Percentiles rank a stretch among this genome's conserved stretches.
phyloP scores from a whole-genome alignment of 495 filamentous ascomycete genomes.

The Neurospora tetrasperma region DNA sequence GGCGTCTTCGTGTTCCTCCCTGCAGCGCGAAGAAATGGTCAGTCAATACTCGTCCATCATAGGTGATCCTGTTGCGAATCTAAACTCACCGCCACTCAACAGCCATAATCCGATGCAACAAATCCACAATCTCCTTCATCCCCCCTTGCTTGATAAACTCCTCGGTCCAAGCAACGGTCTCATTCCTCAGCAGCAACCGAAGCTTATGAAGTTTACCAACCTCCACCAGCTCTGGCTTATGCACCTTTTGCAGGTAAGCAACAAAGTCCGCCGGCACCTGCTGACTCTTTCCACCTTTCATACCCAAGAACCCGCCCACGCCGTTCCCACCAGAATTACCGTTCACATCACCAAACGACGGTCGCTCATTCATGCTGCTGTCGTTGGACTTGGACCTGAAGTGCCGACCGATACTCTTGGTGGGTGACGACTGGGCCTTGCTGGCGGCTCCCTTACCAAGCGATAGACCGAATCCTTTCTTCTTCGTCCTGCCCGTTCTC shows the following conservation, averaged over 20 bases:
- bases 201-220: constrained; percentile 93
- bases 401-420: constrained; percentile 43
- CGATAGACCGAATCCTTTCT: constrained; percentile 67
- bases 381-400: constrained; percentile 43
- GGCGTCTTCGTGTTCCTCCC: constrained; percentile 93
- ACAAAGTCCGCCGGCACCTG: constrained; percentile 70
- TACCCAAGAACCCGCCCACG: neutral
- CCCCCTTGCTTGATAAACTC: constrained; percentile 79
- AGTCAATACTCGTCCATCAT: neutral
- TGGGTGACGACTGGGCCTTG: constrained; percentile 33
- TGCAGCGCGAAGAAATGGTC: constrained; percentile 19
- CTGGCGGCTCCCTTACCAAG: constrained; percentile 44
- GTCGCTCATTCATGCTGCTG: constrained; percentile 34
- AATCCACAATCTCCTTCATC: constrained; percentile 79
- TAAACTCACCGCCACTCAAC: constrained; percentile 82
- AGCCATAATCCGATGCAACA: constrained; percentile 82
- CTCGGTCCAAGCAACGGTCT: constrained; percentile 91
- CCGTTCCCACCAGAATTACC: neutral
- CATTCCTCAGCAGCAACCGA: constrained; percentile 79
- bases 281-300: constrained; percentile 34
- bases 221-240: constrained; percentile 71
- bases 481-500: constrained; percentile 37
- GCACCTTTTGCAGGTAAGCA: constrained; percentile 63
- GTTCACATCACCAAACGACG: constrained; percentile 26
- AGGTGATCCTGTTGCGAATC: no score